Evolutionary conservation across 345 rosid species (phyloP).

Genomic region (Balakata baccata): DNA sequence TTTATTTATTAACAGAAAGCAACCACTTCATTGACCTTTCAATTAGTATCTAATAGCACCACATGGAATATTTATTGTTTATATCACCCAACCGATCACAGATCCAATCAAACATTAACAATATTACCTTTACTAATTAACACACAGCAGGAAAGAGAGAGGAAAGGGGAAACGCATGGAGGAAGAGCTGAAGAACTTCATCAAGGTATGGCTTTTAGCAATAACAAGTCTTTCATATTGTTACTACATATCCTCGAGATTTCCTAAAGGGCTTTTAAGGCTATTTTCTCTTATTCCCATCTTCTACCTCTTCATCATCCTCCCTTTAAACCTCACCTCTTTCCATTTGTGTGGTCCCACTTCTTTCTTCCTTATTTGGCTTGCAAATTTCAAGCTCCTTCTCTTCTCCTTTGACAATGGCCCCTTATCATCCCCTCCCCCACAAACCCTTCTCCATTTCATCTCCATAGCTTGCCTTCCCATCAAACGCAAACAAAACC

Average conservation of each 20-base stretch:
- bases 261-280: neutral
- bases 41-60: too few species aligned
- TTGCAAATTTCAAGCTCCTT: conserved; percentile 13
- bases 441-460: neutral
- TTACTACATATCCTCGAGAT: neutral
- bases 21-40: too few species aligned
- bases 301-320: conserved; percentile 8
- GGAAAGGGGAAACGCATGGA: too few species aligned
- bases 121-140: too few species aligned
- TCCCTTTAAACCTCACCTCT: conserved; percentile 9
- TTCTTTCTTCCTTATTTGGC: conserved; percentile 14
- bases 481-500: neutral
- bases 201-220: conserved; percentile 2
- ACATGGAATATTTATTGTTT: too few species aligned
- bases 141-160: too few species aligned
- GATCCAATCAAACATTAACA: too few species aligned
- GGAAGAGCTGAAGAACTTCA: conserved; percentile 5
- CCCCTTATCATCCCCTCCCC: conserved; percentile 1
- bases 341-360: neutral
- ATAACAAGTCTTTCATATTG: neutral
- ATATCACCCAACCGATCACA: too few species aligned
- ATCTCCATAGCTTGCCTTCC: conserved; percentile 8
- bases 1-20: too few species aligned
- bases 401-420: conserved; percentile 14
- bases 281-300: conserved; percentile 6